These are phyloP conservation scores for Saururus chinensis DNA, from an alignment of 164 flowering plant species.

Conservation along the genomic window DNA sequence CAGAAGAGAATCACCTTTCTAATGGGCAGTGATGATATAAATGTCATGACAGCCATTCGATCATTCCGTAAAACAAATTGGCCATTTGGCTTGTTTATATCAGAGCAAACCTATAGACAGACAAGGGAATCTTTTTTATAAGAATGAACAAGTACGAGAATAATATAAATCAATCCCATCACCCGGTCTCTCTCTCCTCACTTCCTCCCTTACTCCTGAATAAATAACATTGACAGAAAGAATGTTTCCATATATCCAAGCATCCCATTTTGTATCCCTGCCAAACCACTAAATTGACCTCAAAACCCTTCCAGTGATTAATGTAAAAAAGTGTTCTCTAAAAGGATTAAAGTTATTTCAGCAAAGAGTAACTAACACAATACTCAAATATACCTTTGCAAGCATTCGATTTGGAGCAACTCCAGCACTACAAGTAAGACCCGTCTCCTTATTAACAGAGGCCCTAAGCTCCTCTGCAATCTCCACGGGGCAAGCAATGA, in stretches of 20 bases:
- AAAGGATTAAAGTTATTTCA: neutral
- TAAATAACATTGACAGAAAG: too few species aligned
- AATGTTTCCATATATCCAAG: too few species aligned
- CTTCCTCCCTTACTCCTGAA: too few species aligned
- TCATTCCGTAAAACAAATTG: constrained; percentile 85
- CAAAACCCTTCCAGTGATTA: neutral
- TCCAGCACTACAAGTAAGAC: constrained; percentile 98
- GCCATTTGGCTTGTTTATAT: constrained; percentile 97
- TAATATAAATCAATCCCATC: neutral
- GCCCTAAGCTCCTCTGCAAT: constrained; percentile 77
- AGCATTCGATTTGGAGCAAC: constrained; percentile 92
- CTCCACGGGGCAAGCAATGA: constrained; percentile 21
- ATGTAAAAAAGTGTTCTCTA: too few species aligned
- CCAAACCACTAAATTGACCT: neutral
- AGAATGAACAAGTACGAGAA: neutral
- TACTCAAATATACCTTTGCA: constrained; percentile 55
- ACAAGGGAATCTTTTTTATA: constrained; percentile 4
- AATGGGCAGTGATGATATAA: constrained; percentile 84
- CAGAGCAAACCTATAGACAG: constrained; percentile 77
- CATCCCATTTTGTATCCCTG: neutral
- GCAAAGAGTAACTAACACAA: neutral
- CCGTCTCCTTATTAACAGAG: constrained; percentile 53
- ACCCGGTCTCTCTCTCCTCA: neutral
- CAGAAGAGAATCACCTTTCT: constrained; percentile 50
- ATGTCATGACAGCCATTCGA: constrained; percentile 67